These are phyloP conservation scores for Populus nigra DNA, from an alignment of 345 rosid species.

Conservation along the genomic window DNA sequence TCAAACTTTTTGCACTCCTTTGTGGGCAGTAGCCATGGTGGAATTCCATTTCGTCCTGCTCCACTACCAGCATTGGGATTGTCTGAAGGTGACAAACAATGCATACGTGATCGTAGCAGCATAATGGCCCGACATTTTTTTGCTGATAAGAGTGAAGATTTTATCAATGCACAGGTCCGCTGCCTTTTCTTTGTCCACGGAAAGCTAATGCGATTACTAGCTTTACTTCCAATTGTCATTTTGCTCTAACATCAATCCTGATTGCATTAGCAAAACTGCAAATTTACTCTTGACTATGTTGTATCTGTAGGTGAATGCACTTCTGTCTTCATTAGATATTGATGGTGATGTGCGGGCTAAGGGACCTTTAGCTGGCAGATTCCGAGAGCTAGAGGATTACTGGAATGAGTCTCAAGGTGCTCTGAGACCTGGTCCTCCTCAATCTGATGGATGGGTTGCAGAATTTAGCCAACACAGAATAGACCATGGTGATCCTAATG, in stretches of 20 bases:
- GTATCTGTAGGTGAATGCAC: constrained; percentile 70
- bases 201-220: constrained; percentile 8
- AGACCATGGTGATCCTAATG: constrained; percentile 56
- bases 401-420: constrained; percentile 97
- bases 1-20: constrained; percentile 86
- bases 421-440: constrained; percentile 52
- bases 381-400: constrained; percentile 77
- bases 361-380: constrained; percentile 76
- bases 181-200: constrained; percentile 5
- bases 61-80: constrained; percentile 79
- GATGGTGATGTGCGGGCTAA: constrained; percentile 63
- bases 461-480: constrained; percentile 67
- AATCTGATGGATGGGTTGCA: constrained; percentile 70
- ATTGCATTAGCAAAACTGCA: not conserved
- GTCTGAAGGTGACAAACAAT: constrained; percentile 88
- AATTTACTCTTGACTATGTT: not conserved
- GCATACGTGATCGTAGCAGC: constrained; percentile 98
- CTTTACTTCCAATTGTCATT: not conserved
- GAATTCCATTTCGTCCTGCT: constrained; percentile 80
- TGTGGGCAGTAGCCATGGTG: constrained; percentile 84
- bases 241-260: not conserved
- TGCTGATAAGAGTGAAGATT: constrained; percentile 86
- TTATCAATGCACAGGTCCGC: constrained; percentile 81
- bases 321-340: constrained; percentile 85
- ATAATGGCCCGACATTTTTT: constrained; percentile 97